phyloP scores from a whole-genome alignment of 495 filamentous ascomycete genomes.

The Pseudevernia furfuracea region DNA sequence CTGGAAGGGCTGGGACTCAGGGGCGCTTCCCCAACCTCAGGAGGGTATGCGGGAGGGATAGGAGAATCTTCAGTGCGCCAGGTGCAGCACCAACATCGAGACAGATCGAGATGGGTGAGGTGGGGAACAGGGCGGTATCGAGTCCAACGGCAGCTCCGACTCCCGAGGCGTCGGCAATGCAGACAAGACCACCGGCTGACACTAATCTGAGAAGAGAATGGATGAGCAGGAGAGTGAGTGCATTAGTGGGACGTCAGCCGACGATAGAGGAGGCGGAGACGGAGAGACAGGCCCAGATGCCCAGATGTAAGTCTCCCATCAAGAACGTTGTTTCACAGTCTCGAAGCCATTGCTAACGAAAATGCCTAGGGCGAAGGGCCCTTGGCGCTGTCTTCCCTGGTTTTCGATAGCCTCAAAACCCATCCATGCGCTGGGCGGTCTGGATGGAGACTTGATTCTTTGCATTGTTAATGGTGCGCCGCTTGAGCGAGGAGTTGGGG shows the following conservation, averaged over 20 bases:
- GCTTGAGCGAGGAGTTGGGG: conserved; percentile 4
- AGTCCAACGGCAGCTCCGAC: background rate
- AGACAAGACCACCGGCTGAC: background rate
- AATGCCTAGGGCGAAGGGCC: conserved; percentile 14
- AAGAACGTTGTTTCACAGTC: background rate
- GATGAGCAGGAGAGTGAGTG: conserved; percentile 3
- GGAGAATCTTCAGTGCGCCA: conserved; percentile 6
- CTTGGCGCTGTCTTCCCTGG: conserved; percentile 17
- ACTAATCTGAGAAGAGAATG: conserved; percentile 6
- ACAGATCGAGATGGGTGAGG: conserved; percentile 14
- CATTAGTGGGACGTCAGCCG: background rate
- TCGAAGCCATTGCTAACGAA: background rate
- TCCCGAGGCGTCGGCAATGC: background rate
- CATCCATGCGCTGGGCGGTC: background rate
- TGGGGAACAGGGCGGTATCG: conserved; percentile 2
- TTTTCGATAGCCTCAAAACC: conserved; percentile 7
- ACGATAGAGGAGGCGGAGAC: conserved; percentile 18
- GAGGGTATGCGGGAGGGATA: conserved; percentile 1
- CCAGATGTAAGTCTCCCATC: conserved; percentile 11
- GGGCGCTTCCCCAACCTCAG: conserved; percentile 6
- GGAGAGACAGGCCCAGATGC: conserved; percentile 20
- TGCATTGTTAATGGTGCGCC: background rate
- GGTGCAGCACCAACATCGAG: conserved; percentile 4
- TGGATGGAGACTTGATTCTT: background rate
- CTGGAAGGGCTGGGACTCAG: background rate